Evolutionary conservation across 2,329 filamentous ascomycete genomes (phyloP).

Genomic region (Trichoderma endophyticum): DNA sequence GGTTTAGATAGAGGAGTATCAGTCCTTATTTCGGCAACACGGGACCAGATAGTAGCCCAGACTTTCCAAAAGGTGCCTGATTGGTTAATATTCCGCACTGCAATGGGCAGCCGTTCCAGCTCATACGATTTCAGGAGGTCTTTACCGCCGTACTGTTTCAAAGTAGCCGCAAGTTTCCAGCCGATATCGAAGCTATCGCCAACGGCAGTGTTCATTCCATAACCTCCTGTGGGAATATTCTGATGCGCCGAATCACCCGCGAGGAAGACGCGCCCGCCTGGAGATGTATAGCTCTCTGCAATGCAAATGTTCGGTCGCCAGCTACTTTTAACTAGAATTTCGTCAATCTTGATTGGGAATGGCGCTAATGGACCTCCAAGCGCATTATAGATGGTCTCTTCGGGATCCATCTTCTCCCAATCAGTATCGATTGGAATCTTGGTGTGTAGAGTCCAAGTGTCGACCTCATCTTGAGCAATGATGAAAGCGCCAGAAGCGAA

Average conservation of each 20-base stretch:
- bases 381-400: background rate
- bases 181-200: conserved; percentile 35
- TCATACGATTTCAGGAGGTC: conserved; percentile 27
- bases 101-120: conserved; percentile 24
- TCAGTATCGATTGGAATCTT: background rate
- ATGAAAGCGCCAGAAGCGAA: background rate
- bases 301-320: conserved; percentile 25
- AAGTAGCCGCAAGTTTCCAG: conserved; percentile 34
- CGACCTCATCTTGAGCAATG: background rate
- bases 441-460: background rate
- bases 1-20: background rate
- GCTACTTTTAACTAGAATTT: conserved; percentile 23
- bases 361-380: background rate
- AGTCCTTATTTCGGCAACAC: background rate
- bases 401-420: background rate
- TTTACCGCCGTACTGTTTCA: conserved; percentile 20
- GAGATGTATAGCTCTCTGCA: conserved; percentile 27
- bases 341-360: conserved; percentile 23
- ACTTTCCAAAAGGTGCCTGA: conserved; percentile 11
- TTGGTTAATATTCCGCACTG: conserved; percentile 20
- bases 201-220: conserved; percentile 38
- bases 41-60: background rate
- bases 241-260: conserved; percentile 38
- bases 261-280: conserved; percentile 34
- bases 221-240: conserved; percentile 35